Base-by-base conservation (phyloP, 2,329 filamentous ascomycete species). In the Sodiomyces alkalinus region DNA sequence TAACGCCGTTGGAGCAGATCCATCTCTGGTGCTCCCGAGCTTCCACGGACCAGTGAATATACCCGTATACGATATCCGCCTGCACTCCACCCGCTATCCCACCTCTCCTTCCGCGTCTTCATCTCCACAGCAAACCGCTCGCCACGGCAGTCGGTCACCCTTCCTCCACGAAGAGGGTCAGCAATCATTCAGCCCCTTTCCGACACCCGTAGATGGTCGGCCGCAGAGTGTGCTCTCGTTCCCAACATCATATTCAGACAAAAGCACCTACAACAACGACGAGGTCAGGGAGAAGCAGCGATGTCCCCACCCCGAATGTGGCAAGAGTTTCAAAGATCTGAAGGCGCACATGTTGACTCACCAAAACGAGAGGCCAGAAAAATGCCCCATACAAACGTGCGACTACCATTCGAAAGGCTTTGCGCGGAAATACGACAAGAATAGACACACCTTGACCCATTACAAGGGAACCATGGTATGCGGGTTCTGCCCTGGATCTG, bases 401-500 rank as follows among this genome's bases (percentile, higher is more conserved):
- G 83, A 92, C 45, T 94, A 93, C 55, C 78, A 92, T 58, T 60
- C 69, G 46, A 93, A 93, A 56, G 86, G 86, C 4, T 94, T 94
- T 47, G 85, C 86, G 8, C 69, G 86, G 42, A 93, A 93, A 56
- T 94, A 94, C 49, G 86, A 94, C 62, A 92, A 92, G 66, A 93
- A 93, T 56, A 65, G 86, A 24, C 86, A 94, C 52, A 92, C 85
- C 5, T 56, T 93, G 37, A 94, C 86, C 5, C 86, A 94, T 52
- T 94, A 93, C 68, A 93, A 93, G 58, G 86, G 86, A 22, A 93
- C 81, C 27, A 93, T 93, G 86, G 82, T 93, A 15, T 94, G 86
- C 48, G 85, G 83, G 17, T 94, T 93, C 59, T 93, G 86, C 44
- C 82, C 85, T 2, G 82, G 83, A 19, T 83, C 81, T 17, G 86